Evolutionary conservation across 2,329 filamentous ascomycete genomes (phyloP).

Genomic region (Aspergillus sergii): DNA sequence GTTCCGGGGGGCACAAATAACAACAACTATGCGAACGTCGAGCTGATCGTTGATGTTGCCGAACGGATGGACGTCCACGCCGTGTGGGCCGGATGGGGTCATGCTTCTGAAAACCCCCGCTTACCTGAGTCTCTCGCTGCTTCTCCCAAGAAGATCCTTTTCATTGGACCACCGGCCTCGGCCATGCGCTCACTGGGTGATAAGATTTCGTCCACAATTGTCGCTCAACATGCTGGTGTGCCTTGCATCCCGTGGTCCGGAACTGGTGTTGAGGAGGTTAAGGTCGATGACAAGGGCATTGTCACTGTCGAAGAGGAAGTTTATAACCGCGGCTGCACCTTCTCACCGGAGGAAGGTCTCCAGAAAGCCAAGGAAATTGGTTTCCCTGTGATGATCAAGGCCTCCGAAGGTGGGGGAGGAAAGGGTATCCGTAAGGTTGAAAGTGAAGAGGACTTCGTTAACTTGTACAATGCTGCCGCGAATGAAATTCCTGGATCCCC

Average conservation of each 20-base stretch:
- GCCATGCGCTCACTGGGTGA: constrained; percentile 99
- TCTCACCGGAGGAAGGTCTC: constrained; percentile 86
- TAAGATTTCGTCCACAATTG: constrained; percentile 99
- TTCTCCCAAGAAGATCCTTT: constrained; percentile 97
- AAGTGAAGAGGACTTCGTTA: constrained; percentile 78
- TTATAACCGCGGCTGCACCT: constrained; percentile 89
- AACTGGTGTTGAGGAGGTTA: constrained; percentile 81
- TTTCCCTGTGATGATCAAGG: constrained; percentile 99
- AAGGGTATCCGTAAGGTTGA: constrained; percentile 98
- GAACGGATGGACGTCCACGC: constrained; percentile 98
- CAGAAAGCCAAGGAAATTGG: constrained; percentile 85
- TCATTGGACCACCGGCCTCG: constrained; percentile 96
- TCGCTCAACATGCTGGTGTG: constrained; percentile 93
- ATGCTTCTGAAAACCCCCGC: constrained; percentile 98
- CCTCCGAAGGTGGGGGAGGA: constrained; percentile 97
- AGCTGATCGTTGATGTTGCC: constrained; percentile 97
- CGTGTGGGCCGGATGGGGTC: constrained; percentile 98
- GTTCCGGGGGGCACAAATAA: constrained; percentile 99
- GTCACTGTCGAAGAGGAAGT: constrained; percentile 86
- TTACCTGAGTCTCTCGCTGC: constrained; percentile 93
- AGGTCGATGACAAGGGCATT: constrained; percentile 77
- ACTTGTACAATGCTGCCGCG: constrained; percentile 91
- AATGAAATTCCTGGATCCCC: constrained; percentile 98
- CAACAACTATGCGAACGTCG: constrained; percentile 99
- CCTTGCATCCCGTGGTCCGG: constrained; percentile 99